Conservation (phyloP, 805 yeast species). For the Zygoascus biomembranicola region DNA sequence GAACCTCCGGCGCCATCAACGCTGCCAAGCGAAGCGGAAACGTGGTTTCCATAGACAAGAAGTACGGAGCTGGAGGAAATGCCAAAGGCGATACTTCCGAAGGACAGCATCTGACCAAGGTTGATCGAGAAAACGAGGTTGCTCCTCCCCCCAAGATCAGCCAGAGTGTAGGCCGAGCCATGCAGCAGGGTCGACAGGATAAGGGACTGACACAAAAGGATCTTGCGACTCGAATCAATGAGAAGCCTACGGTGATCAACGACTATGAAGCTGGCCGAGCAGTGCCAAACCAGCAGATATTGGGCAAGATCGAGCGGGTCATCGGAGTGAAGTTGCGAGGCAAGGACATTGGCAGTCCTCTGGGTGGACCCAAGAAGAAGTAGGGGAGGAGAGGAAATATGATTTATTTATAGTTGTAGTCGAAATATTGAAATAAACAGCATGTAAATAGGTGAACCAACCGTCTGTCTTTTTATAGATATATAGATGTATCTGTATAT, state of each 20-base stretch:
- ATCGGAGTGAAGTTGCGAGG: slow-evolving; percentile 94
- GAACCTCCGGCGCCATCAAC: slow-evolving; percentile 67
- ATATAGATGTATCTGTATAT: background rate
- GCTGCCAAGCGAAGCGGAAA: slow-evolving; percentile 91
- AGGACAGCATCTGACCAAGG: slow-evolving; percentile 89
- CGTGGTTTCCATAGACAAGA: slow-evolving; percentile 87
- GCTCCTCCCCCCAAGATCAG: slow-evolving; percentile 89
- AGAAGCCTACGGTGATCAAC: slow-evolving; percentile 89
- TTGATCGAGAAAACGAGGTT: slow-evolving; percentile 89
- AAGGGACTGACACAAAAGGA: slow-evolving; percentile 91
- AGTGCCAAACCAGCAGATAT: slow-evolving; percentile 88
- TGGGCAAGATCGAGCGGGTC: slow-evolving; percentile 87
- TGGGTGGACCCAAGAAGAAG: slow-evolving; percentile 41
- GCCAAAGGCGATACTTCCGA: slow-evolving; percentile 63
- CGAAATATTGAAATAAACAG: too few relatives aligned
- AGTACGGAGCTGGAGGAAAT: slow-evolving; percentile 57
- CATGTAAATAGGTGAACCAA: background rate
- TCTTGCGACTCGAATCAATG: slow-evolving; percentile 89
- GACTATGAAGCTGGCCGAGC: slow-evolving; percentile 98
- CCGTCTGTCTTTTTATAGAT: background rate
- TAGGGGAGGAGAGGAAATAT: slow-evolving; percentile 1
- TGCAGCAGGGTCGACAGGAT: slow-evolving; percentile 76
- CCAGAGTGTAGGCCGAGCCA: slow-evolving; percentile 76
- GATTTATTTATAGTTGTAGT: background rate
- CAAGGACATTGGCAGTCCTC: slow-evolving; percentile 87